These are phyloP conservation scores for Dryas alaskensis DNA, from an alignment of 306 rosid genomes.

Conservation along the genomic window DNA sequence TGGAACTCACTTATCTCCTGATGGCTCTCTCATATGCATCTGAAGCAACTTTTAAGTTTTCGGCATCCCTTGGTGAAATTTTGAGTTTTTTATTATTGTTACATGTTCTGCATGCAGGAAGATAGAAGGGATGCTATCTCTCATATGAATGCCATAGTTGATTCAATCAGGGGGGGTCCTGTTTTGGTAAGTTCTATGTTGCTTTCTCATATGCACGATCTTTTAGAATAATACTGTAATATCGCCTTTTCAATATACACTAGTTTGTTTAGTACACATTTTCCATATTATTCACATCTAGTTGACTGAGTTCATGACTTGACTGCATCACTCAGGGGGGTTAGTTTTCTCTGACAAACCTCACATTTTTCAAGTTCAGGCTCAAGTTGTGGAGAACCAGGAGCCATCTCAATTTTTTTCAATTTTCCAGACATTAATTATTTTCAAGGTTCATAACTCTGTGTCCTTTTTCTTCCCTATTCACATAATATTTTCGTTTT, in stretches of 20 bases:
- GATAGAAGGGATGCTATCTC: constrained; percentile 60
- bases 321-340: constrained; percentile 6
- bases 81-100: constrained; percentile 7
- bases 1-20: background rate
- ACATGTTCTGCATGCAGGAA: constrained; percentile 50
- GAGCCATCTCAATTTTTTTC: constrained; percentile 89
- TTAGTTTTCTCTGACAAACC: constrained; percentile 23
- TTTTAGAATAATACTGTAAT: background rate
- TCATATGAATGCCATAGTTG: constrained; percentile 49
- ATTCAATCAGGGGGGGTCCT: constrained; percentile 54
- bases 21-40: constrained; percentile 2
- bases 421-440: constrained; percentile 60
- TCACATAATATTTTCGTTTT: constrained; percentile 16
- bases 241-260: constrained; percentile 5
- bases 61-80: constrained; percentile 9
- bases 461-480: background rate
- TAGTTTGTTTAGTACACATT: constrained; percentile 11
- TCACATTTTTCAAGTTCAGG: constrained; percentile 46
- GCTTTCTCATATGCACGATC: constrained; percentile 14
- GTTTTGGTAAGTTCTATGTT: constrained; percentile 59
- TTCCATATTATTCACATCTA: constrained; percentile 19
- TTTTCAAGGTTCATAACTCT: constrained; percentile 60
- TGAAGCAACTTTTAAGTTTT: background rate
- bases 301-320: constrained; percentile 11
- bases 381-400: constrained; percentile 64